Base-by-base conservation (phyloP, 495 filamentous ascomycete species). In the Aspergillus kassunensis region DNA sequence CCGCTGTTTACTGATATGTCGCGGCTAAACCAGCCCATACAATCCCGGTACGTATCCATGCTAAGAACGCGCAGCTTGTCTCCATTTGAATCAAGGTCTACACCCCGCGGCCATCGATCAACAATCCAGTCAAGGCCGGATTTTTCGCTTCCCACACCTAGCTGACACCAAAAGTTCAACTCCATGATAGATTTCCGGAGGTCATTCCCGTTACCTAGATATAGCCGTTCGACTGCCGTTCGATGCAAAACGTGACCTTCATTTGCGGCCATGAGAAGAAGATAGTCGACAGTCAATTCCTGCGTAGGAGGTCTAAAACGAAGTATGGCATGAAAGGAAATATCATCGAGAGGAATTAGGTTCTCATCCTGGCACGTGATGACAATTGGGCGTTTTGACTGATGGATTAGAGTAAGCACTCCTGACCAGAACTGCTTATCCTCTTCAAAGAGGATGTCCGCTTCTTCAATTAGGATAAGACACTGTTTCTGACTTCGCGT, bases 141-240 rank as follows among this genome's bases (percentile, higher is more conserved):
- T 62, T 88, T 88, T 12, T 81, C 76, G 59, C 95, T 92, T n/a
- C 95, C 95, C 21, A 97, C 81, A 0, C 82, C 91, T 68, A 97
- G 90, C 68, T 97, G 93, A 60, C 95, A 97, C 90, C 90, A 97
- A 65, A 93, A 95, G 55, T 95, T 83, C 10, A 99, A 75, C 43
- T 99, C 90, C 53, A 80, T 86, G n/a, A 97, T 82, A 0, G 84
- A 83, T 23, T 82, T 88, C 18, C 95, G 82, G 16, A 99, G 72
- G 62, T 97, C 93, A 36, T 76, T 65, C 2, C 75, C 59, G 21
- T 84, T 83, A 1, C 81, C 79, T 37, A 76, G 67, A 58, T 90
- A 96, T 3, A 99, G 79, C 31, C 76, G 70, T 48, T 76, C 72
- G 2, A 93, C 76, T 0, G 88, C 81, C 6, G 81, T 68, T 23